These are phyloP conservation scores for Candida rishiriensis DNA, from an alignment of 805 yeast species.

Conservation along the genomic window DNA sequence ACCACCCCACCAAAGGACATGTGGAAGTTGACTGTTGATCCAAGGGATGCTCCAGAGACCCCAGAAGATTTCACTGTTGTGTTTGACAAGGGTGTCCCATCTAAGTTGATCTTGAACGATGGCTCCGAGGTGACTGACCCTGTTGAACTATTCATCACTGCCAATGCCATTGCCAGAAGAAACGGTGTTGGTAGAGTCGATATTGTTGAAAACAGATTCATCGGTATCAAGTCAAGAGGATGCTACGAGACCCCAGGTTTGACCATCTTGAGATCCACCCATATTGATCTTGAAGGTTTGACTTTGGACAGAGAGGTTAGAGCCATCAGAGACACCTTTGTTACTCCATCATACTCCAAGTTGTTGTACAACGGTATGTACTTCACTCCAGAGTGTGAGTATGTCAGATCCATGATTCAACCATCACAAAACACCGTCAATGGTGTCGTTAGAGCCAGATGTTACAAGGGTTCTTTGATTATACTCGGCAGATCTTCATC, in stretches of 20 bases:
- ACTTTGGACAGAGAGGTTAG: slow-evolving; percentile 97
- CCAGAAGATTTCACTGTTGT: slow-evolving; percentile 87
- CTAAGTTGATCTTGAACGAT: slow-evolving; percentile 65
- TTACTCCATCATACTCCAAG: slow-evolving; percentile 86
- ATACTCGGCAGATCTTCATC: slow-evolving; percentile 92
- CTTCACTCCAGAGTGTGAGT: slow-evolving; percentile 98
- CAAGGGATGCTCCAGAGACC: slow-evolving; percentile 86
- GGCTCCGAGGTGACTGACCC: slow-evolving; percentile 69
- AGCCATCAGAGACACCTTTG: slow-evolving; percentile 93
- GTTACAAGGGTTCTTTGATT: slow-evolving; percentile 83
- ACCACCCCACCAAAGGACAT: slow-evolving; percentile 99
- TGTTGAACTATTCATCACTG: slow-evolving; percentile 86
- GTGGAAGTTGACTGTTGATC: slow-evolving; percentile 99
- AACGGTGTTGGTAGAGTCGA: slow-evolving; percentile 99
- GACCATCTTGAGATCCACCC: slow-evolving; percentile 88
- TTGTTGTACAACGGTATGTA: slow-evolving; percentile 95
- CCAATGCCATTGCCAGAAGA: slow-evolving; percentile 95
- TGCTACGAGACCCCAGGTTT: slow-evolving; percentile 99
- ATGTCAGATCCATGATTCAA: slow-evolving; percentile 84
- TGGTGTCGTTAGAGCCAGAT: slow-evolving; percentile 91
- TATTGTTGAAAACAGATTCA: slow-evolving; percentile 98
- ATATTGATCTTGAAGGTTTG: slow-evolving; percentile 94
- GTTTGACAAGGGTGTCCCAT: slow-evolving; percentile 85
- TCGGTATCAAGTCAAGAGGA: slow-evolving; percentile 98
- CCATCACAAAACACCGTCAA: slow-evolving; percentile 95